A percentile compares a stretch with the other conserved stretches of the same genome.
These are phyloP conservation scores for Hypoxylon sp. DNA, from an alignment of 2,329 filamentous ascomycete species.

Conservation along the genomic window DNA sequence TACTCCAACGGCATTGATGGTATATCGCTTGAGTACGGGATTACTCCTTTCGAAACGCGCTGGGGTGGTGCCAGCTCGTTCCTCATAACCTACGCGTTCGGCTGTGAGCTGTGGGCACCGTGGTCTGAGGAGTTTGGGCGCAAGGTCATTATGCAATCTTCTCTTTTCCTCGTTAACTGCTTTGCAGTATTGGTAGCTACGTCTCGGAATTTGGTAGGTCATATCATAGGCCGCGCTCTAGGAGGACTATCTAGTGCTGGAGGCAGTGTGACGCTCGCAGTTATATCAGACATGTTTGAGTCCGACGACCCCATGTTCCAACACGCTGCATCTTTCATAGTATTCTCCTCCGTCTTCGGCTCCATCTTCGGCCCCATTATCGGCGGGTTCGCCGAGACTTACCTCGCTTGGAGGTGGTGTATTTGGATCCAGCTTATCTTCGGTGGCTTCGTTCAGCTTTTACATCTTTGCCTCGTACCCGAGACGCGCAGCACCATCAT, in stretches of 20 bases:
- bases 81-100: slow-evolving; percentile 82
- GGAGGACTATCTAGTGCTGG: slow-evolving; percentile 77
- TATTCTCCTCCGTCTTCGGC: slow-evolving; percentile 82
- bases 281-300: slow-evolving; percentile 80
- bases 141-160: slow-evolving; percentile 77
- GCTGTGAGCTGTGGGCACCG: slow-evolving; percentile 87
- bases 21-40: slow-evolving; percentile 73
- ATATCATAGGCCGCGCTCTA: slow-evolving; percentile 76
- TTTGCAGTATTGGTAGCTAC: slow-evolving; percentile 78
- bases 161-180: slow-evolving; percentile 78
- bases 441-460: slow-evolving; percentile 73
- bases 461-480: slow-evolving; percentile 76
- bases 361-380: slow-evolving; percentile 79
- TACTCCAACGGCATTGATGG: slow-evolving; percentile 75
- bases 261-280: slow-evolving; percentile 77
- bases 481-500: slow-evolving; percentile 81
- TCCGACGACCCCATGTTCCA: slow-evolving; percentile 69
- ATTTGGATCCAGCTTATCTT: slow-evolving; percentile 88
- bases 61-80: slow-evolving; percentile 79
- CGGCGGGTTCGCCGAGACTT: slow-evolving; percentile 77
- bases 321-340: slow-evolving; percentile 78
- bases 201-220: slow-evolving; percentile 75
- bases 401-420: slow-evolving; percentile 76
- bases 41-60: slow-evolving; percentile 74
- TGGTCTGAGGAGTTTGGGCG: slow-evolving; percentile 88